Evolutionary conservation across 208 protist genomes (phyloP), one percentile per base, ranked within the genome.

Genomic region (Trichomonas tenax): DNA sequence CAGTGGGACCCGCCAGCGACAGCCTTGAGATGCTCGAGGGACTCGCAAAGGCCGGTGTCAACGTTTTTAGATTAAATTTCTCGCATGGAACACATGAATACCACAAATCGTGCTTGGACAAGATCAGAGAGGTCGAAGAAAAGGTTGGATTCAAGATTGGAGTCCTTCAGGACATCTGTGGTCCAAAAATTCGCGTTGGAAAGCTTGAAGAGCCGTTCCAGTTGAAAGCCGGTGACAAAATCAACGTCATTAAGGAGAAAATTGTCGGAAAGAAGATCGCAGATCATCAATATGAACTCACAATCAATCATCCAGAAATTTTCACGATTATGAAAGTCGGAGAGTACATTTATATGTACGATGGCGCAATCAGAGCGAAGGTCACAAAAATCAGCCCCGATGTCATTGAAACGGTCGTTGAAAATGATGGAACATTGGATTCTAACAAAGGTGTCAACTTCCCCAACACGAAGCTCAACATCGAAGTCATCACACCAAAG

Each of bases 281-380:
- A 6, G 96, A 63, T 3, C 41, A 63, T 63, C 8, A n/a, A 11
- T 40, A 84, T 34, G n/a, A 89, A 38, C 11, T 93, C 1, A 96
- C 40, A 38, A 45, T 96, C 49, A 63, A 88, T 26, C 97, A 97
- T 84, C 81, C 45, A 95, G 97, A 97, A 81, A 90, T 97, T 58
- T 96, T 86, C 95, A 96, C 97, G 81, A 96, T 96, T 82, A 86
- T 98, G 46, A 36, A 97, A 40, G n/a, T 97, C 1, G 98, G 98
- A 88, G 97, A 98, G 90, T 97, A 97, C 81, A 98, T 99, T 96
- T 98, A 99, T 96, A 97, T 99, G 90, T 98, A 99, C 96, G 99
- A 99, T 97, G 99, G 99, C 88, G 98, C 99, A 49, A 97, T 99
- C 82, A 98, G 97, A 82, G 97, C 99, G 15, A 96, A 98, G 40